phyloP scores from a whole-genome alignment of 441 rosid species.

The Pelargonium citronellum region DNA sequence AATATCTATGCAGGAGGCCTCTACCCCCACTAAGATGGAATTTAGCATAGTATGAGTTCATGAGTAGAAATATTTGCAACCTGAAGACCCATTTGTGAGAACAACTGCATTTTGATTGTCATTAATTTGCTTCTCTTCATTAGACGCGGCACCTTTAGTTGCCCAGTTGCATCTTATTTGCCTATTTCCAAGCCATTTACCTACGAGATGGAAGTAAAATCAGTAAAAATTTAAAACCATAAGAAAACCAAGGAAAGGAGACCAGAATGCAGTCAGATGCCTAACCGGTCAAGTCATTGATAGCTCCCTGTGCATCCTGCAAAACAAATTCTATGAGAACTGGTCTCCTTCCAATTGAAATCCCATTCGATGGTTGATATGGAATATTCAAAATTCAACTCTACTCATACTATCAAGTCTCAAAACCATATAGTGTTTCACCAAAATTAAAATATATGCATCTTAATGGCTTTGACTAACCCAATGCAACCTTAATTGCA shows the following conservation, averaged over 20 bases:
- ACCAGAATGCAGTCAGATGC: background rate
- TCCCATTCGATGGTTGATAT: background rate
- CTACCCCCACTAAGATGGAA: background rate
- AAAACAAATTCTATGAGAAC: conserved; percentile 8
- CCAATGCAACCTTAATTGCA: background rate
- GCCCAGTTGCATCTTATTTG: conserved; percentile 99
- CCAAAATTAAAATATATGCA: background rate
- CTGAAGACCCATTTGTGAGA: conserved; percentile 56
- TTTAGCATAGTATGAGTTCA: background rate
- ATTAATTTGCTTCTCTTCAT: conserved; percentile 77
- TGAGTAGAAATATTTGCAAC: background rate
- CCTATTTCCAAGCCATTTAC: conserved; percentile 95
- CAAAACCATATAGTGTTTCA: background rate
- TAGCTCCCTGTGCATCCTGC: conserved; percentile 93
- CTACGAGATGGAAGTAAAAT: conserved; percentile 28
- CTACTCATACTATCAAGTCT: background rate
- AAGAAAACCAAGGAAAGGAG: background rate
- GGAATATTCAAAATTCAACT: background rate
- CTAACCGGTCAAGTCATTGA: conserved; percentile 83
- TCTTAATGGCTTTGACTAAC: background rate
- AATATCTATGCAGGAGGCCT: background rate
- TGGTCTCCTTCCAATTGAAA: background rate
- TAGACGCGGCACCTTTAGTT: conserved; percentile 71
- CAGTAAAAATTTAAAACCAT: background rate
- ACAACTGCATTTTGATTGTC: conserved; percentile 83